A percentile compares a stretch with the other conserved stretches of the same genome.
Conservation (phyloP, 495 filamentous ascomycete species). For the Jackrogersella minutella region DNA sequence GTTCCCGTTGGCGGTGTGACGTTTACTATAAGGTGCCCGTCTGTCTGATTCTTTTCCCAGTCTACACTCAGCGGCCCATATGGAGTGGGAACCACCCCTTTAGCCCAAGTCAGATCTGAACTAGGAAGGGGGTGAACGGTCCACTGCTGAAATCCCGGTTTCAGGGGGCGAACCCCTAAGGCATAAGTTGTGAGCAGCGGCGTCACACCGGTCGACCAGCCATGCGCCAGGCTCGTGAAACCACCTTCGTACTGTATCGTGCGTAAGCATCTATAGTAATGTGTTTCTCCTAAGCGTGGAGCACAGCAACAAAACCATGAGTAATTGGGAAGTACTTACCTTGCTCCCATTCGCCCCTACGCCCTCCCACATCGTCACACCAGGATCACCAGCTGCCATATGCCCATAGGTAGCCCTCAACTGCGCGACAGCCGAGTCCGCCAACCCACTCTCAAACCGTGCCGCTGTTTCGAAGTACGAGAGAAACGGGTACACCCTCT, state of each 20-base stretch:
- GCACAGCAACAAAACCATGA: too few species aligned
- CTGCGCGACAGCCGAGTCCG: slow-evolving; percentile 50
- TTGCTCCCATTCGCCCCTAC: slow-evolving; percentile 48
- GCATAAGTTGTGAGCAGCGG: slow-evolving; percentile 50
- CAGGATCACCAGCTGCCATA: slow-evolving; percentile 56
- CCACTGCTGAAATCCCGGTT: slow-evolving; percentile 49
- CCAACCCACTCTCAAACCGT: slow-evolving; percentile 48
- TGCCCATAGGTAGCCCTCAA: slow-evolving; percentile 55
- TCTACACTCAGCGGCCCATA: slow-evolving; percentile 47
- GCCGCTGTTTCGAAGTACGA: slow-evolving; percentile 59
- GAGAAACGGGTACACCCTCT: slow-evolving; percentile 60
- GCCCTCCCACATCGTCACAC: slow-evolving; percentile 52
- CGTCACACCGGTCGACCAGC: slow-evolving; percentile 53
- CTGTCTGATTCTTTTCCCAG: slow-evolving; percentile 44
- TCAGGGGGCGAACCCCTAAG: slow-evolving; percentile 53
- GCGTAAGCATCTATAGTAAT: too few species aligned
- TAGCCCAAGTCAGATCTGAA: slow-evolving; percentile 49
- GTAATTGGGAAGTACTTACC: slow-evolving; percentile 14
- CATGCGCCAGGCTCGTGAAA: slow-evolving; percentile 52
- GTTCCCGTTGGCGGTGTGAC: slow-evolving; percentile 38
- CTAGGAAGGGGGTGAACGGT: slow-evolving; percentile 46
- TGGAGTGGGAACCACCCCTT: slow-evolving; percentile 51
- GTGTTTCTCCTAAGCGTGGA: background rate
- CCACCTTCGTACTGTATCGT: slow-evolving; percentile 46
- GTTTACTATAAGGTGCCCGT: slow-evolving; percentile 31